These are phyloP conservation scores for Talaromyces sp. DNA, from an alignment of 2,329 filamentous ascomycete genomes.

Conservation along the genomic window DNA sequence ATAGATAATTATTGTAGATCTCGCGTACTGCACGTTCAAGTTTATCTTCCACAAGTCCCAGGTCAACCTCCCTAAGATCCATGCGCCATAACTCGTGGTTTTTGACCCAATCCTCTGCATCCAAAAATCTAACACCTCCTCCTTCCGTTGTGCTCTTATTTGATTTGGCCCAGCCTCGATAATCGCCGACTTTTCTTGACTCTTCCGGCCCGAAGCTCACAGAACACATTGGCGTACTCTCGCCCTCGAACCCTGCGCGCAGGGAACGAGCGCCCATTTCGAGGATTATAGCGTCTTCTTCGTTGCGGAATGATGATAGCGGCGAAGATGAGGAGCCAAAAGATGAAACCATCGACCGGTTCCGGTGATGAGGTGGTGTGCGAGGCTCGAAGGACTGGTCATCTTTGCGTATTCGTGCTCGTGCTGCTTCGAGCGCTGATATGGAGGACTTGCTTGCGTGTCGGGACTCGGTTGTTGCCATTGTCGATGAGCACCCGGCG, in stretches of 20 bases:
- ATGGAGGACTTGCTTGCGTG: slow-evolving; percentile 19
- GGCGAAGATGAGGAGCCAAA: slow-evolving; percentile 55
- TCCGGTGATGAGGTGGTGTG: slow-evolving; percentile 51
- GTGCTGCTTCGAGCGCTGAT: slow-evolving; percentile 21
- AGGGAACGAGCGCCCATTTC: slow-evolving; percentile 79
- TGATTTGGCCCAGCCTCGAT: slow-evolving; percentile 62
- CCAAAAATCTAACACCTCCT: slow-evolving; percentile 1
- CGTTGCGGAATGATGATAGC: slow-evolving; percentile 58
- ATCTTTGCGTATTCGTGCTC: slow-evolving; percentile 26
- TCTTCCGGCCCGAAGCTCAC: slow-evolving; percentile 72
- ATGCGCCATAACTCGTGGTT: slow-evolving; percentile 70
- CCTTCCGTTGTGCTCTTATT: slow-evolving; percentile 28
- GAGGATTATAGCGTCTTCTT: slow-evolving; percentile 81
- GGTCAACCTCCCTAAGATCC: slow-evolving; percentile 69
- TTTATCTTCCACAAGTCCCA: slow-evolving; percentile 80
- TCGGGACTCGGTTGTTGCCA: slow-evolving; percentile 18
- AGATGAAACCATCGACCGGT: slow-evolving; percentile 51
- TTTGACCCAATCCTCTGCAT: slow-evolving; percentile 40
- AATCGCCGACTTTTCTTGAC: slow-evolving; percentile 76
- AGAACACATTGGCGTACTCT: slow-evolving; percentile 68
- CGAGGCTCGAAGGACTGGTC: slow-evolving; percentile 46
- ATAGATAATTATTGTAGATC: slow-evolving; percentile 72
- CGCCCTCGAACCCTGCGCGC: slow-evolving; percentile 81
- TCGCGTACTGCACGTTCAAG: slow-evolving; percentile 79
- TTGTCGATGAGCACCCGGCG: background rate